A percentile compares a stretch with the other conserved stretches of the same genome.
Conservation (phyloP, 352 stramenopile genomes). For the Phytophthora pini region DNA sequence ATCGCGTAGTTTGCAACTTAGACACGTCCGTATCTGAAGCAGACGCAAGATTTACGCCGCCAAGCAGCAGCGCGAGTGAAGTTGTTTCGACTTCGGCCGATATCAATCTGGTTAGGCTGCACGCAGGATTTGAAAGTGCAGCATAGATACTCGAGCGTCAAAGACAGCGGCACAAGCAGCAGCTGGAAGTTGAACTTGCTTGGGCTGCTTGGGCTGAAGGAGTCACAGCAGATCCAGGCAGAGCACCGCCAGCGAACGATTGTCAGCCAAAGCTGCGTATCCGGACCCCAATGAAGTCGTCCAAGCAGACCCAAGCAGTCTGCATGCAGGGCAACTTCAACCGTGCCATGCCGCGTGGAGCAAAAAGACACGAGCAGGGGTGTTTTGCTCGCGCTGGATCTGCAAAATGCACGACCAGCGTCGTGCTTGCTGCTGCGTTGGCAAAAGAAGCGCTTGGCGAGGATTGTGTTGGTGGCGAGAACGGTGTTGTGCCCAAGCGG, state of each 20-base stretch:
- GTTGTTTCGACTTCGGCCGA: slow-evolving; percentile 10
- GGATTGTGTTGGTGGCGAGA: slow-evolving; percentile 10
- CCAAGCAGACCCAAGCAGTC: slow-evolving; percentile 26
- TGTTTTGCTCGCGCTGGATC: slow-evolving; percentile 13
- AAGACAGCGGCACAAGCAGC: slow-evolving; percentile 15
- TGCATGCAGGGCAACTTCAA: slow-evolving; percentile 21
- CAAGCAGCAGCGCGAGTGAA: slow-evolving; percentile 10
- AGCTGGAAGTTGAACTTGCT: slow-evolving; percentile 4
- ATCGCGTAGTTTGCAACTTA: background rate
- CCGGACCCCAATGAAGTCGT: slow-evolving; percentile 20
- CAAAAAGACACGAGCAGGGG: slow-evolving; percentile 17
- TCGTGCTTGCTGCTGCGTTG: background rate
- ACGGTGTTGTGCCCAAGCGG: background rate
- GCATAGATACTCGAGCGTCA: slow-evolving; percentile 32
- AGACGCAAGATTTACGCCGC: slow-evolving; percentile 8
- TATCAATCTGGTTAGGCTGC: slow-evolving; percentile 26
- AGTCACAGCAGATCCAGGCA: slow-evolving; percentile 18
- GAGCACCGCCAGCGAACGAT: background rate
- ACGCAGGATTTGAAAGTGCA: slow-evolving; percentile 28
- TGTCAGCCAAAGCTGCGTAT: slow-evolving; percentile 14
- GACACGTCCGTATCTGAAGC: background rate
- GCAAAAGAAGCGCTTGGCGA: background rate
- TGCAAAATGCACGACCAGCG: slow-evolving; percentile 2
- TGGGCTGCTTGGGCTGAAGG: slow-evolving; percentile 20
- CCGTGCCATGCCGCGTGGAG: background rate